A percentile compares a stretch with the other conserved stretches of the same genome.
phyloP scores from a whole-genome alignment of 2,329 filamentous ascomycete genomes.

The Nemania sp. region DNA sequence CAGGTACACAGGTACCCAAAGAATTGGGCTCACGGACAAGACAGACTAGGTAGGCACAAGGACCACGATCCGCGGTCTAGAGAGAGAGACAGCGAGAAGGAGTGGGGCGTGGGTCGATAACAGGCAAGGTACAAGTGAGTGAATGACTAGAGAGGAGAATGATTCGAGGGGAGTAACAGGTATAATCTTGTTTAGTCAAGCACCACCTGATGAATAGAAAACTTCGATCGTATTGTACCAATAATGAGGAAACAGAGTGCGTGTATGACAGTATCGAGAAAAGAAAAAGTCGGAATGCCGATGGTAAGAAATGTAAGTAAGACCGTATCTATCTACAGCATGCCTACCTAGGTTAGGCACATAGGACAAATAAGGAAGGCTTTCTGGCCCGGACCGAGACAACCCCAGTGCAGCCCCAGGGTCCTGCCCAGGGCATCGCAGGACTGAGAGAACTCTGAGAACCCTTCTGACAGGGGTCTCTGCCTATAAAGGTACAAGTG shows the following conservation, averaged over 20 bases:
- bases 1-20: conserved; percentile 9
- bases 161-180: neutral
- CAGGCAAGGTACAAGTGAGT: neutral
- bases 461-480: neutral
- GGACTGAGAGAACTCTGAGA: too few species aligned
- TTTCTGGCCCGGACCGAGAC: conserved; percentile 21
- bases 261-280: neutral
- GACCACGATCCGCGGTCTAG: conserved; percentile 7
- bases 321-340: too few species aligned
- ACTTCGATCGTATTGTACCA: neutral
- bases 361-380: conserved; percentile 11
- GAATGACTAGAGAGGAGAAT: neutral
- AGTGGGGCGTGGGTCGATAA: neutral
- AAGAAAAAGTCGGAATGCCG: neutral
- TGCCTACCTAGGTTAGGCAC: too few species aligned
- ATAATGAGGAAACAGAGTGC: neutral
- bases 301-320: neutral
- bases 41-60: neutral
- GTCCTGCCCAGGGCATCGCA: too few species aligned
- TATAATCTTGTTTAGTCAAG: neutral
- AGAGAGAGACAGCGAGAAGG: neutral
- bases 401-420: too few species aligned
- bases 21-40: conserved; percentile 12
- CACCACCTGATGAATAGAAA: neutral
- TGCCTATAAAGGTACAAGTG: too few species aligned